Conservation (phyloP, 768 basidiomycete species). For the Auriscalpium orientale region DNA sequence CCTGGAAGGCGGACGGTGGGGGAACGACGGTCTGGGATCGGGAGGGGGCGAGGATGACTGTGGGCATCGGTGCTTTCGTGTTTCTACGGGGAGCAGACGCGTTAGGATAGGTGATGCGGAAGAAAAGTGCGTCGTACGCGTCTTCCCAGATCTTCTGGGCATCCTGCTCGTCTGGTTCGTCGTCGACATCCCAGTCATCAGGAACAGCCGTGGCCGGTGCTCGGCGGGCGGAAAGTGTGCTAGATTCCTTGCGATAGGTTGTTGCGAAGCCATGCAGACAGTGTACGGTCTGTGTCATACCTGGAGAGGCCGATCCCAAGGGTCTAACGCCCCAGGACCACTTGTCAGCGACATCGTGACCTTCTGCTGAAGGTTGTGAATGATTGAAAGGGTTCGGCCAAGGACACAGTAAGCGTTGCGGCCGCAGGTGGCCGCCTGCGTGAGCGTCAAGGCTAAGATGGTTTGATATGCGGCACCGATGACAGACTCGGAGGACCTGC, state of each 20-base stretch:
- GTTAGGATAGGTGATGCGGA: neutral
- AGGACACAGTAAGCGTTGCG: neutral
- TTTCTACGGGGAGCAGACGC: constrained; percentile 35
- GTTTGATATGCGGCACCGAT: no score
- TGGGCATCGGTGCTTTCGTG: constrained; percentile 58
- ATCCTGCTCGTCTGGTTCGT: constrained; percentile 33
- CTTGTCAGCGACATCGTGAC: no score
- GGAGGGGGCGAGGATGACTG: constrained; percentile 39
- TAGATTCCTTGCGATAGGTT: neutral
- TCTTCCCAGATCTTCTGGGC: constrained; percentile 58
- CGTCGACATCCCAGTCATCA: constrained; percentile 58
- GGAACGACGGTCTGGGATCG: constrained; percentile 32
- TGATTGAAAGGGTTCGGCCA: no score
- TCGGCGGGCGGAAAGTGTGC: neutral
- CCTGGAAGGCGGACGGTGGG: constrained; percentile 51
- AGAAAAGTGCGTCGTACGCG: constrained; percentile 44
- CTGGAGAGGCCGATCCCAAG: constrained; percentile 9
- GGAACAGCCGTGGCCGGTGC: constrained; percentile 17
- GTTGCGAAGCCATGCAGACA: neutral
- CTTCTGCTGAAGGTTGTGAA: no score
- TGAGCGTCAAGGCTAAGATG: neutral
- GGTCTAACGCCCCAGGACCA: constrained; percentile 1
- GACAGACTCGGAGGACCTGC: no score
- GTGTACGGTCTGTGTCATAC: neutral
- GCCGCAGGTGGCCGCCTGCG: neutral